Evolutionary conservation across 2,329 filamentous ascomycete species (phyloP).

Genomic region (Nothophoma quercina): DNA sequence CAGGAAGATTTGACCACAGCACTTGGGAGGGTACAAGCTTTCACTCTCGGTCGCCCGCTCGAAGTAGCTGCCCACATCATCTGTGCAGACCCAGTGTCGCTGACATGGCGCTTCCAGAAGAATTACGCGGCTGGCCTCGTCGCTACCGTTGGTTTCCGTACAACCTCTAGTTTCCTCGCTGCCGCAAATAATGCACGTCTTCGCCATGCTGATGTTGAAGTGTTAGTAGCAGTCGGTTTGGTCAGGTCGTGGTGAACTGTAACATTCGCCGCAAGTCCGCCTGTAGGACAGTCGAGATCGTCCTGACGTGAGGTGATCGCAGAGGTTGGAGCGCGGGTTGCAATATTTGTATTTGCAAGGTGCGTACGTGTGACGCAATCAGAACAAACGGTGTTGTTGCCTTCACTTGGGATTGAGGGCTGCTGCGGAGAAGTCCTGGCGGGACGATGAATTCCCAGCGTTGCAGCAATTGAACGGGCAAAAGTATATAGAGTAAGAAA

Average conservation of each 20-base stretch:
- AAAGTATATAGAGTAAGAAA: neutral
- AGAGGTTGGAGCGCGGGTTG: neutral
- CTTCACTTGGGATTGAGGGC: neutral
- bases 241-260: neutral
- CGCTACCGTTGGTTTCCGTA: no score
- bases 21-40: conserved; percentile 39
- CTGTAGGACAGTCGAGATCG: neutral
- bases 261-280: neutral
- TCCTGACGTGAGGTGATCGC: neutral
- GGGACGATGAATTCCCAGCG: neutral
- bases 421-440: neutral
- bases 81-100: conserved; percentile 34
- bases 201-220: conserved; percentile 14
- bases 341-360: neutral
- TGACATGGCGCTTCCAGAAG: conserved; percentile 33
- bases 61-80: conserved; percentile 34
- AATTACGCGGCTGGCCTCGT: conserved; percentile 23
- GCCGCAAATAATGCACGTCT: conserved; percentile 35
- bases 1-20: conserved; percentile 35
- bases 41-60: conserved; percentile 36
- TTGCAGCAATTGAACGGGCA: neutral
- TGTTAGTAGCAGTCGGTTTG: neutral
- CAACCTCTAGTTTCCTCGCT: no score
- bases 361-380: neutral
- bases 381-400: neutral